Evolutionary conservation across 768 basidiomycete species (phyloP).

Genomic region (Favolaschia claudopus): DNA sequence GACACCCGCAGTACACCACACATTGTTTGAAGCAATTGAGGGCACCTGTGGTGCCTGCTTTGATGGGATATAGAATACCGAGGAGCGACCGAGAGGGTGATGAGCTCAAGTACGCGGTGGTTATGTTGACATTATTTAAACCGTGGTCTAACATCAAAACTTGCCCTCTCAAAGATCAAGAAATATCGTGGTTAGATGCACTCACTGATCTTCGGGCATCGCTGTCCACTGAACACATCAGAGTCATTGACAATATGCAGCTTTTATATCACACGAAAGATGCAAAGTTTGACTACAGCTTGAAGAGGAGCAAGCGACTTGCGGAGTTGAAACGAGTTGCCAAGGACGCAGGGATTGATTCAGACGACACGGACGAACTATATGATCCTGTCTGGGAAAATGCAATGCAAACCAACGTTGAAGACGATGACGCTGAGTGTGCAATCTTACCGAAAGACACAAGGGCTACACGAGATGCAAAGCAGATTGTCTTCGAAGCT

Average conservation of each 20-base stretch:
- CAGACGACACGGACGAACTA: too few species aligned
- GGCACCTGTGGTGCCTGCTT: too few species aligned
- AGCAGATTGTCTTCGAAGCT: not conserved
- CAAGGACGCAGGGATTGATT: too few species aligned
- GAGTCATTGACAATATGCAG: not conserved
- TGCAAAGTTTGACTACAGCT: not conserved
- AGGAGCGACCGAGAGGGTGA: constrained; percentile 3
- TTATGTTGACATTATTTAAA: not conserved
- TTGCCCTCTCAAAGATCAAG: not conserved
- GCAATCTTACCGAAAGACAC: not conserved
- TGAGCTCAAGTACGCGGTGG: constrained; percentile 1
- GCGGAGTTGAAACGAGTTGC: too few species aligned
- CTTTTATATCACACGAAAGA: not conserved
- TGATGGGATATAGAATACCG: too few species aligned
- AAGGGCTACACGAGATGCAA: not conserved
- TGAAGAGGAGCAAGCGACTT: not conserved
- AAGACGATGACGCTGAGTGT: not conserved
- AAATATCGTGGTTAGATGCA: not conserved
- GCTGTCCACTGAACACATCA: not conserved
- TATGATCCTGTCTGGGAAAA: constrained; percentile 8
- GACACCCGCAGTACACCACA: constrained; percentile 2
- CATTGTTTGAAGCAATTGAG: too few species aligned
- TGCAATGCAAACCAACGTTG: not conserved
- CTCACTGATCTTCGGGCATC: not conserved
- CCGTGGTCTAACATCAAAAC: not conserved